phyloP scores from a whole-genome alignment of 176 grass and related monocot species.

The Eragrostis curvula region DNA sequence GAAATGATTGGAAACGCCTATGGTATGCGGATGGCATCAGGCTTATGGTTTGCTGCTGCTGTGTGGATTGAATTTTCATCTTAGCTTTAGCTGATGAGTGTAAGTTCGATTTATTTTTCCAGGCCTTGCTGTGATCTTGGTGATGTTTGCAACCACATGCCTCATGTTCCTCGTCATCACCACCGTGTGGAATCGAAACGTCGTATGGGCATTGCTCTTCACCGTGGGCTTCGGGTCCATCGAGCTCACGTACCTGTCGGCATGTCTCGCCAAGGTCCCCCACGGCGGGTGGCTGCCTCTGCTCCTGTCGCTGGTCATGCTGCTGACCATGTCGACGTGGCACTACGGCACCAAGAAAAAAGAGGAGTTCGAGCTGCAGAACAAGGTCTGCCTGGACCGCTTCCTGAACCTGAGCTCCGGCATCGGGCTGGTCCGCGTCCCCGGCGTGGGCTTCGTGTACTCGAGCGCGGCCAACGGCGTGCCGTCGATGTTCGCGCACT shows the following conservation, averaged over 20 bases:
- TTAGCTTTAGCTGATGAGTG: not conserved
- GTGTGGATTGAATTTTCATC: not conserved
- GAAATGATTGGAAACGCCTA: slow-evolving; percentile 90
- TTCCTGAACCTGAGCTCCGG: slow-evolving; percentile 65
- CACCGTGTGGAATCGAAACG: slow-evolving; percentile 61
- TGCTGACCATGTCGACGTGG: slow-evolving; percentile 76
- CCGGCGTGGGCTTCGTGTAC: slow-evolving; percentile 76
- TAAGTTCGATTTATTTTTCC: not conserved
- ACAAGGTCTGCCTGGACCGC: slow-evolving; percentile 71
- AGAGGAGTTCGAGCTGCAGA: slow-evolving; percentile 74
- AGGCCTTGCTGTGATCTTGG: slow-evolving; percentile 79
- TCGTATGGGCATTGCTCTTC: slow-evolving; percentile 59
- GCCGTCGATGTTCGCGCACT: slow-evolving; percentile 90
- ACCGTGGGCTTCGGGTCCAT: slow-evolving; percentile 67
- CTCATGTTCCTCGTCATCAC: slow-evolving; percentile 93
- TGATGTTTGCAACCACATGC: slow-evolving; percentile 90
- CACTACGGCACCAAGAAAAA: slow-evolving; percentile 91
- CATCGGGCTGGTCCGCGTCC: slow-evolving; percentile 75
- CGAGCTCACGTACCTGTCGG: slow-evolving; percentile 75
- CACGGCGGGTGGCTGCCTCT: slow-evolving; percentile 87
- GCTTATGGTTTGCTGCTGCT: not conserved
- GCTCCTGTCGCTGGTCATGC: slow-evolving; percentile 57
- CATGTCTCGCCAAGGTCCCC: slow-evolving; percentile 68
- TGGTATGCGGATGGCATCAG: slow-evolving; percentile 39
- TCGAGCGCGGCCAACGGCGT: slow-evolving; percentile 56